Percentiles rank a stretch among this genome's conserved stretches.
Evolutionary conservation across 371 early-diverging fungal species (phyloP).

Genomic region (Apophysomyces ossiformis): DNA sequence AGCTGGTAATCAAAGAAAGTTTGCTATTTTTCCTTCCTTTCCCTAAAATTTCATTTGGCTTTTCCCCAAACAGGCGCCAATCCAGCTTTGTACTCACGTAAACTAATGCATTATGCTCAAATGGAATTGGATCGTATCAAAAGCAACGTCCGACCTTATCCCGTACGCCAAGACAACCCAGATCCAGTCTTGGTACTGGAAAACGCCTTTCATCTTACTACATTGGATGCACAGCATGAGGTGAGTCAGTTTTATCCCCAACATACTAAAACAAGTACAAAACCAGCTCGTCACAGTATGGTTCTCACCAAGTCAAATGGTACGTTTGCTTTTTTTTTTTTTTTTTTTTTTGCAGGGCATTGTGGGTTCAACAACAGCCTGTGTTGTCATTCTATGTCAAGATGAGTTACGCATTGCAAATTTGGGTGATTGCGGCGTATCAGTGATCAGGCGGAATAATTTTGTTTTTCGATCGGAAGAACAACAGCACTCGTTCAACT

Average conservation of each 20-base stretch:
- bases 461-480: slow-evolving; percentile 89
- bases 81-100: slow-evolving; percentile 84
- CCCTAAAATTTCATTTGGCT: slow-evolving; percentile 6
- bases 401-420: slow-evolving; percentile 91
- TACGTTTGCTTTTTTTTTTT: background rate
- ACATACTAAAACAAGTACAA: background rate
- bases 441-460: slow-evolving; percentile 80
- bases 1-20: slow-evolving; percentile 28
- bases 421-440: slow-evolving; percentile 91
- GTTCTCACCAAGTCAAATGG: too few relatives aligned
- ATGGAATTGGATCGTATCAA: slow-evolving; percentile 75
- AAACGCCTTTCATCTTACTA: slow-evolving; percentile 32
- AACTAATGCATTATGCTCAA: slow-evolving; percentile 88
- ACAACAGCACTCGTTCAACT: slow-evolving; percentile 84
- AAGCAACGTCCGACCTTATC: slow-evolving; percentile 28
- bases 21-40: background rate
- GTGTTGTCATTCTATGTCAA: slow-evolving; percentile 82
- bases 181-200: slow-evolving; percentile 31
- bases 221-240: slow-evolving; percentile 34
- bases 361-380: slow-evolving; percentile 88
- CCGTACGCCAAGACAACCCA: slow-evolving; percentile 20
- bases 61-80: slow-evolving; percentile 68
- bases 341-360: slow-evolving; percentile 20
- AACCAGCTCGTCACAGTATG: too few relatives aligned
- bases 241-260: slow-evolving; percentile 15